Conservation (phyloP, 257 asterid genomes). For the Scutellaria minor region DNA sequence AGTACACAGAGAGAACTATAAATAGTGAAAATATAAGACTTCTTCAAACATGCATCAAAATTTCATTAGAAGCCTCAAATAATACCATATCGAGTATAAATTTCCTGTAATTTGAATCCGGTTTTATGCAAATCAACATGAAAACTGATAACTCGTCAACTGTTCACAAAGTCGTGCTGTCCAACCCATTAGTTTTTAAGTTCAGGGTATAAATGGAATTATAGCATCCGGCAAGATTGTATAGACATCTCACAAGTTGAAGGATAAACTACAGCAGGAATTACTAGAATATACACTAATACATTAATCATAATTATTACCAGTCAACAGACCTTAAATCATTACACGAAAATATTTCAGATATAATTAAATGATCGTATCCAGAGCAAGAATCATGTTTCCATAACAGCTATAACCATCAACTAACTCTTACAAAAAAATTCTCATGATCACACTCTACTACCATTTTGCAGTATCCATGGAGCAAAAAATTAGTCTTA, state of each 20-base stretch:
- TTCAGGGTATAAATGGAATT: not conserved
- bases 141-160: not conserved
- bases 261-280: not conserved
- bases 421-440: constrained; percentile 3
- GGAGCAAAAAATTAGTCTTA: constrained; percentile 22
- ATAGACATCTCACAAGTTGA: not conserved
- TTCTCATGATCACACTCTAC: not conserved
- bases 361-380: not conserved
- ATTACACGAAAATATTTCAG: not conserved
- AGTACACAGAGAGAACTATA: not conserved
- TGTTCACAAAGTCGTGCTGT: not conserved
- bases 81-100: not conserved
- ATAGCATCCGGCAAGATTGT: constrained; percentile 9
- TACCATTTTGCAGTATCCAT: constrained; percentile 20
- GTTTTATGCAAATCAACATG: not conserved
- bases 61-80: not conserved
- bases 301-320: not conserved
- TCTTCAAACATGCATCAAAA: not conserved
- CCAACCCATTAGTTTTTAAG: not conserved
- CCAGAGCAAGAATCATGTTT: constrained; percentile 23
- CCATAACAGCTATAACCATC: constrained; percentile 21
- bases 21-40: not conserved
- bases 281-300: not conserved
- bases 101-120: not conserved
- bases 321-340: not conserved